Evolutionary conservation across 1,284 basidiomycete genomes (phyloP), one percentile per base, ranked within the genome.

Genomic region (Neolentinus lepideus): DNA sequence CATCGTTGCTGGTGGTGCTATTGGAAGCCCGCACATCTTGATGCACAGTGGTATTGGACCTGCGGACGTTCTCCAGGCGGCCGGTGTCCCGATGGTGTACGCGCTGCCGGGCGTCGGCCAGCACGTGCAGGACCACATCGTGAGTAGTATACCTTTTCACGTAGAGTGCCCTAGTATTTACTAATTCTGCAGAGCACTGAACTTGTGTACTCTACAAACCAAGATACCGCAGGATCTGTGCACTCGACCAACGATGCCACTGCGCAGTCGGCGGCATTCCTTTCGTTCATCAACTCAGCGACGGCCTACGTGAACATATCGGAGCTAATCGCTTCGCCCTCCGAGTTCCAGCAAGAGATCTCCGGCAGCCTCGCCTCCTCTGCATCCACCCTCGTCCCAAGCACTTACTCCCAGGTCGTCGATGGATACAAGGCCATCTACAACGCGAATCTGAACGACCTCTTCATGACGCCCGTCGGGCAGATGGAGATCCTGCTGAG

Each of bases 21-120:
- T 90, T 51, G 83, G 85, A 26, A 84, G 79, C 52, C 77, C 87
- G 47, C 80, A 88, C 59, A 73, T 90, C 19, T 73, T 91, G 43
- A 77, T 86, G 75, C 72, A 83, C 9, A 88, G 84, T 56, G 90
- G 90, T 58, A 77, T 92, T 55, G 90, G 88, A 0, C 85, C 87
- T 2, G 67, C 64, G 53, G 78, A 79, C 52, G 75, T 83, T 2
- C 69, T 91, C 45, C 61, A 73, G 24, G 64, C 66, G 6, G 76
- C 81, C 25, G 79, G 79, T 50, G 79, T 92, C 19, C 53, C 61
- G 11, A 67, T 77, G 3, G 56, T 65, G 25, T 59, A 73, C 43
- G 80, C 82, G 58, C 72, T 90, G 1, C 86, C 88, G 3, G 85
- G 84, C 55, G 89, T 93, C 54, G 90, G 90, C 1, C 81, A 86